Evolutionary conservation across 306 rosid genomes (phyloP).

Genomic region (Delonix regia): DNA sequence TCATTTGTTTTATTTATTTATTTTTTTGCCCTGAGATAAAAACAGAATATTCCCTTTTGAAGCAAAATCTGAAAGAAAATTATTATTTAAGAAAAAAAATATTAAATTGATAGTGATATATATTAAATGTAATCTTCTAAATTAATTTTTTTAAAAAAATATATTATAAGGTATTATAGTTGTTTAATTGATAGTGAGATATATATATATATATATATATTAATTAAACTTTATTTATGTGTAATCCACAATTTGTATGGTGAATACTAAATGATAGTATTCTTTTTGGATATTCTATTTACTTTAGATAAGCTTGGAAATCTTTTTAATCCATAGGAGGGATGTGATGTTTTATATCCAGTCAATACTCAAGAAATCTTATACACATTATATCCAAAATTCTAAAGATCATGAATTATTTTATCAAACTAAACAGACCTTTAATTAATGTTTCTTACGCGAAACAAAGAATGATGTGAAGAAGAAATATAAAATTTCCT

Average conservation of each 20-base stretch:
- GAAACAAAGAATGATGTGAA: constrained; percentile 13
- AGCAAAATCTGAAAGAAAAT: no score
- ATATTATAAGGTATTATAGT: not conserved
- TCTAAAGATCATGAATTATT: not conserved
- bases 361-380: not conserved
- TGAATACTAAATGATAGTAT: not conserved
- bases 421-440: not conserved
- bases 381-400: constrained; percentile 14
- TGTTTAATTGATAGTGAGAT: not conserved
- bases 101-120: no score
- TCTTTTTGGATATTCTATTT: constrained; percentile 6
- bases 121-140: no score
- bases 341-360: not conserved
- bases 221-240: not conserved
- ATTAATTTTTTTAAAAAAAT: not conserved
- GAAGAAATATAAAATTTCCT: constrained; percentile 9
- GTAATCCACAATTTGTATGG: not conserved
- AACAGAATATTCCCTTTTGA: no score
- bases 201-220: no score
- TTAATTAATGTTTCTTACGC: constrained; percentile 4
- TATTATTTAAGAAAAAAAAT: no score
- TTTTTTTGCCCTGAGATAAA: no score
- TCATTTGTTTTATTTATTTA: no score
- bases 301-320: not conserved
- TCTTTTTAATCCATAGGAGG: not conserved